Percentiles rank a stretch among this genome's conserved stretches.
Conservation (phyloP, 345 rosid genomes). For the Lepidium aucheri region DNA sequence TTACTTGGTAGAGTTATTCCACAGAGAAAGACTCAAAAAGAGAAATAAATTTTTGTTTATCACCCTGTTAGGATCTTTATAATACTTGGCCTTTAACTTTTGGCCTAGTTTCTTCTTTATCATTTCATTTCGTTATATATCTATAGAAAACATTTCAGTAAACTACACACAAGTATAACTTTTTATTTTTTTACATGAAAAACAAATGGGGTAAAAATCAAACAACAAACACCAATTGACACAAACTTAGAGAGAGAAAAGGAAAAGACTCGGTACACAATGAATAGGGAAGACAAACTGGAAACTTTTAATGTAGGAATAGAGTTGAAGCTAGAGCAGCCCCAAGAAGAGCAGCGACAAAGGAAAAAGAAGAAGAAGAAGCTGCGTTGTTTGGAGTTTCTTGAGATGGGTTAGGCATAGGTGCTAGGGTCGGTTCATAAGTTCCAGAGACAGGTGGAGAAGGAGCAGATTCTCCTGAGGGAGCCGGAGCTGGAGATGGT, state of each 20-base stretch:
- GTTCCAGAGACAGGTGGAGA: conserved; percentile 42
- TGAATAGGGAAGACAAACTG: background rate
- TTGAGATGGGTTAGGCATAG: conserved; percentile 36
- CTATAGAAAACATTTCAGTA: background rate
- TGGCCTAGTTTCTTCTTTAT: background rate
- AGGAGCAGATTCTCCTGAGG: conserved; percentile 38
- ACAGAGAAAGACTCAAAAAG: conserved; percentile 4
- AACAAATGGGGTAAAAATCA: conserved; percentile 23
- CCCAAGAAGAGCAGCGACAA: conserved; percentile 39
- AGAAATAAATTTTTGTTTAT: conserved; percentile 21
- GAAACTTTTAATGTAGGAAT: conserved; percentile 25
- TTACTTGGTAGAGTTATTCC: conserved; percentile 3
- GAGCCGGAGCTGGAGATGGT: conserved; percentile 45
- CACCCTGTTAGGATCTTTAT: conserved; percentile 5
- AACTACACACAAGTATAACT: conserved; percentile 13
- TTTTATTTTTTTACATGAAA: conserved; percentile 22
- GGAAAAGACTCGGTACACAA: conserved; percentile 4
- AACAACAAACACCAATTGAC: conserved; percentile 15
- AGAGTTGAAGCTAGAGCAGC: conserved; percentile 41
- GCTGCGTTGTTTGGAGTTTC: conserved; percentile 34
- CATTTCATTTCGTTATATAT: background rate
- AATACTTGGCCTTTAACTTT: background rate
- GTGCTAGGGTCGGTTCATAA: conserved; percentile 39
- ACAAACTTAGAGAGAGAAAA: conserved; percentile 6
- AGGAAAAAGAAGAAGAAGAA: conserved; percentile 17